phyloP scores from a whole-genome alignment of 495 filamentous ascomycete species.

The Penicillium macrosclerotiorum region DNA sequence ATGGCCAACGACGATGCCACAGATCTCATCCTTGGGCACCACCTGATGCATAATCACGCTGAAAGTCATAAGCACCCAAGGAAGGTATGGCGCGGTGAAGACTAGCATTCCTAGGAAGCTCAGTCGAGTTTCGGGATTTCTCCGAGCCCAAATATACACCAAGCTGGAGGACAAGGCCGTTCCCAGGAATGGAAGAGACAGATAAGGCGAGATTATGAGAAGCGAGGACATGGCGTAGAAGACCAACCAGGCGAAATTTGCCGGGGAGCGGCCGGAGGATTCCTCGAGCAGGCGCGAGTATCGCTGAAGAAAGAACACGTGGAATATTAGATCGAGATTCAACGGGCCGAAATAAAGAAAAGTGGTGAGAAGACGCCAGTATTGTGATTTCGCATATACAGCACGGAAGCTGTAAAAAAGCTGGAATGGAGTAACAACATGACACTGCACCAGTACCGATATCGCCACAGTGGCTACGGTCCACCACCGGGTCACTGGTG shows the following conservation, averaged over 20 bases:
- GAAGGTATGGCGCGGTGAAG: conserved; percentile 91
- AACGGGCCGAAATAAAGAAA: conserved; percentile 97
- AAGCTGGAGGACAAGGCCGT: conserved; percentile 83
- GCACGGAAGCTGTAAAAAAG: conserved; percentile 94
- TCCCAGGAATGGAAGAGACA: conserved; percentile 90
- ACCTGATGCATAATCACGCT: conserved; percentile 80
- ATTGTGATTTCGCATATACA: conserved; percentile 90
- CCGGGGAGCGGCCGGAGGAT: conserved; percentile 81
- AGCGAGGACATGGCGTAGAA: conserved; percentile 78
- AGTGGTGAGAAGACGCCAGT: conserved; percentile 91
- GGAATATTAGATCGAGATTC: conserved; percentile 92
- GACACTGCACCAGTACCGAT: conserved; percentile 89
- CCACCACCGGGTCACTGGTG: conserved; percentile 92
- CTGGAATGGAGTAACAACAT: conserved; percentile 86
- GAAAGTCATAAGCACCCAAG: conserved; percentile 94
- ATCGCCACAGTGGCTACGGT: conserved; percentile 86
- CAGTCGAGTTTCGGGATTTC: conserved; percentile 87
- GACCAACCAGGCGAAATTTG: conserved; percentile 92
- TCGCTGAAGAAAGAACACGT: conserved; percentile 97
- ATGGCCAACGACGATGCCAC: conserved; percentile 90
- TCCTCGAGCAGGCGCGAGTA: conserved; percentile 96
- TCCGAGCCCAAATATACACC: conserved; percentile 97
- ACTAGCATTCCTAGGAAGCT: conserved; percentile 88
- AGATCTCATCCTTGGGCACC: conserved; percentile 92
- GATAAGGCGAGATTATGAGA: conserved; percentile 71